Evolutionary conservation across 768 basidiomycete genomes (phyloP), one percentile per base, ranked within the genome.

Genomic region (Dentipellis fragilis): DNA sequence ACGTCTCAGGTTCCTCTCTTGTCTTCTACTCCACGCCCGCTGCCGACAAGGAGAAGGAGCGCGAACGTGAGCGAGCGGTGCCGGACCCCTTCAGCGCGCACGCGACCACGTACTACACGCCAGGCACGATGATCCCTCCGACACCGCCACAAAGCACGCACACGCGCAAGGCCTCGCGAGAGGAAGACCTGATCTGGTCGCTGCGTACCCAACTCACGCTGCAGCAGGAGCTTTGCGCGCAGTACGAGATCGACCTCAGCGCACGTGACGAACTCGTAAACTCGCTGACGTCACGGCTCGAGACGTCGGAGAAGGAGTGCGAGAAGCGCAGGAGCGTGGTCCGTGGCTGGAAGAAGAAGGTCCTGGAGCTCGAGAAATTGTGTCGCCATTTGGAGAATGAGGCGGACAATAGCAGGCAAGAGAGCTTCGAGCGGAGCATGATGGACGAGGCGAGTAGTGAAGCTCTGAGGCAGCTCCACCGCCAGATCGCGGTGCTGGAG

Each of bases 371-470:
- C 49, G 87, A 91, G 69, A 77, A 73, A 59, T 73, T 80, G 57
- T 83, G 84, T 52, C 76, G 81, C 14, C 70, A 74, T 55, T 73
- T 86, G 34, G 87, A 95, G 72, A 92, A 94, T 65, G 88, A 94
- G 65, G 87, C 94, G 29, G 94, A 97, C 58, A 75, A 80, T 7
- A 87, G 86, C 45, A 76, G 92, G 40, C 83, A 88, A 61, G 89
- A 89, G 64, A 89, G 85, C 63, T 72, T 91, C 68, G 86, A 88
- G 57, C 73, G 84, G 17, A 88, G 90, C 59, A 71, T 94, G 40
- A 93, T 95, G 76, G 87, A 89, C 63, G 85, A 84, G 60, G 85
- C 88, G 1, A 88, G 86, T 57, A 78, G 85, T 2, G 83, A 84
- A 68, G 90, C 85, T 34, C 72, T 97, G 64, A 76, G 88, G 47